Evolutionary conservation across 2,329 filamentous ascomycete genomes (phyloP), one percentile per base, ranked within the genome.

Genomic region (Fusarium sp.): DNA sequence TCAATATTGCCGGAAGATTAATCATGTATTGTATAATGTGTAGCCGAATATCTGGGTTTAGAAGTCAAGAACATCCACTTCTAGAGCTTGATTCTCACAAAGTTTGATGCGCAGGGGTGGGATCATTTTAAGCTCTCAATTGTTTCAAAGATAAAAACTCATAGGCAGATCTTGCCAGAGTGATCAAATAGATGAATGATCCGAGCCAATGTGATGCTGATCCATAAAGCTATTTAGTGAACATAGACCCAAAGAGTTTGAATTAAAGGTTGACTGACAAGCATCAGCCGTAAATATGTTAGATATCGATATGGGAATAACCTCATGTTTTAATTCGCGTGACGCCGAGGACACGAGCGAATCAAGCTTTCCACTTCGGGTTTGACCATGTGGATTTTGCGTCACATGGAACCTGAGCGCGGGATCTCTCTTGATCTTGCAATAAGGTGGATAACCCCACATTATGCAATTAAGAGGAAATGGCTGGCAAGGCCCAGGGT

Each of bases 351-450:
- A 26, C 10, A 28, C 11, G 30, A 38, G 36, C 49, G 44, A 58
- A 67, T 55, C 53, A 45, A n/a, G 38, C 14, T 39, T 38, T 51
- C 34, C 19, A 15, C 12, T 38, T 36, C n/a, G 36, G 28, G 30
- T 32, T 39, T 48, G 56, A 42, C 71, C 64, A 66, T 72, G 67
- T 72, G 70, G 67, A 65, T 61, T 66, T 63, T 66, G 62, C 69
- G 63, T 78, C 76, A 78, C 75, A 75, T 77, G 76, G 77, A 60
- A 28, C 19, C 12, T 45, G 60, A 55, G 23, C 36, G 30, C 53
- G 43, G 38, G 34, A 36, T 36, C 17, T 20, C 15, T 55, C 36
- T 60, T 26, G 39, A 20, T 53, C 43, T 54, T 45, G 52, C 52
- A 51, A 42, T 24, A 43, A 40, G 34, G 14, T 67, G 75, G 74